Evolutionary conservation across 441 rosid genomes (phyloP), one percentile per base, ranked within the genome.

Genomic region (Hypseocharis bilobata): DNA sequence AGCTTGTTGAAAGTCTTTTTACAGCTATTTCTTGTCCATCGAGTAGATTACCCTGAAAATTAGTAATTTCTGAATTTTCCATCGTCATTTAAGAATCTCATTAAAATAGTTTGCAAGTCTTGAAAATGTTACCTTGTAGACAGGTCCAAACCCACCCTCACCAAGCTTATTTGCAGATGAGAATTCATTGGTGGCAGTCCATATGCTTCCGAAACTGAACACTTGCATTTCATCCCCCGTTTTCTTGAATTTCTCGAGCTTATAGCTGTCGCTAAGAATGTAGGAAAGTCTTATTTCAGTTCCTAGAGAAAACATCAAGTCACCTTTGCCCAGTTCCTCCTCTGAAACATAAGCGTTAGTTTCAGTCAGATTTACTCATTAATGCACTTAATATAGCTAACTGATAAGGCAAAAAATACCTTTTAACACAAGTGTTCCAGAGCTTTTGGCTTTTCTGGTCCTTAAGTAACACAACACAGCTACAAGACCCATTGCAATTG

Each of bases 21-120:
- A 45, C 52, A 16, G 52, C 52, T 45, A 45, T 4, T 45, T 45
- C 22, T 45, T 45, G 52, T 45, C 52, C 52, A 45, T 45, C 52
- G 17, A 1, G 22, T 17, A 45, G 52, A 45, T 16, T 16, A 45
- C 52, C 52, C 52, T 45, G 52, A 16, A 45, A 11, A 42, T 42
- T 1, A 13, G 19, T 11, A 42, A 42, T 42, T 42, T 4, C 32
- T 40, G n/a, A 11, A 3, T 40, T 0, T 40, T 14, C 45, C 1
- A 40, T 40, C 13, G 2, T 40, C 1, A n/a, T 3, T 42, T n/a
- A n/a, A n/a, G n/a, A n/a, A n/a, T n/a, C n/a, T n/a, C n/a, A n/a
- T n/a, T n/a, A n/a, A n/a, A n/a, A n/a, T 42, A 42, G 2, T 42
- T 38, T 8, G 6, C 44, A 38, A 6, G 44, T 0, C 1, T 0